Base-by-base conservation (phyloP, 2,329 filamentous ascomycete species). In the Aureobasidium melanogenum region DNA sequence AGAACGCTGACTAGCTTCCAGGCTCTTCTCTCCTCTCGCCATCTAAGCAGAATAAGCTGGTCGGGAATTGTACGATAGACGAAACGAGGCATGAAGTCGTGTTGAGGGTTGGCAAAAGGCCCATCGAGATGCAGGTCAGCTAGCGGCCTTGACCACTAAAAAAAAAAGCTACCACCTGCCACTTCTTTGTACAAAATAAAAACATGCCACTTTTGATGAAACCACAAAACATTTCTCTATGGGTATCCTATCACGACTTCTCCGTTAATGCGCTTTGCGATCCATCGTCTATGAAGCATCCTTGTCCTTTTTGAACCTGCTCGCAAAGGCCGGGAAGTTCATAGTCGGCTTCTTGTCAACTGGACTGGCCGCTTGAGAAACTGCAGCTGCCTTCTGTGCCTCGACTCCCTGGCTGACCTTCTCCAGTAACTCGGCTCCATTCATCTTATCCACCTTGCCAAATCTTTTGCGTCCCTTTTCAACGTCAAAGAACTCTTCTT, bases 401-500 rank as follows among this genome's bases (percentile, higher is more conserved):
- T 58, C 60, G 4, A 62, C 60, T 22, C 67, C 67, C 63, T 64
- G 65, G 24, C 65, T 67, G 41, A 75, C 72, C 88, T 99, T 99
- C 77, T 97, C 93, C n/a, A 99, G 75, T 64, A 99, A 73, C 43
- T 90, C 80, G 0, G 92, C 91, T 0, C 93, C 94, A 71, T 95
- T 95, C 72, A 95, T 80, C 57, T 90, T 88, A 75, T 97, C 91
- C 36, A 99, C 95, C 59, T 91, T 87, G 17, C 91, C 89, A 71
- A 96, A 99, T 72, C 96, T 95, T 77, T 89, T 92, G 75, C 97
- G 96, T 57, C 91, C 81, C 15, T 88, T 89, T 5, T 88, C 88
- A 54, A 94, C 88, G 71, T 99, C 94, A 72, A 94, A 99, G 74
- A 96, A 99, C 73, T 97, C 93, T 66, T 97, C 92, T 9, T 71